Base-by-base conservation (phyloP, 129 eudicot species). In the Chrysanthemum seticuspe region DNA sequence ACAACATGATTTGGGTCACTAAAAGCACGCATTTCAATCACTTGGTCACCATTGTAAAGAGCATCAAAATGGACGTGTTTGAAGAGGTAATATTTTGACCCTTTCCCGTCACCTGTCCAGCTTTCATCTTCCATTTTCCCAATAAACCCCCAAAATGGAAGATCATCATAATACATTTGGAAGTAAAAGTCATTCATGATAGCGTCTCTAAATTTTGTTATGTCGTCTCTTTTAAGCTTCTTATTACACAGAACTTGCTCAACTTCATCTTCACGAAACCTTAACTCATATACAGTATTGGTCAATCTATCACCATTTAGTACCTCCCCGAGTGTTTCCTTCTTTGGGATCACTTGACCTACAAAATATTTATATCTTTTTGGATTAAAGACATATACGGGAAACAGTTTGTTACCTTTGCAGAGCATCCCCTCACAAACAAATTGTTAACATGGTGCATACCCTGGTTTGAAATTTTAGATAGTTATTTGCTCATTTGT, bases 81-180 rank as follows among this genome's bases (percentile, higher is more conserved):
- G 65, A 90, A 90, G 60, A 94, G 50, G 67, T 76, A 88, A 71
- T 76, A 88, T 50, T 67, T 75, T 49, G 80, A 81, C 18, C 81
- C 89, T 55, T 66, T 71, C 36, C 73, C 74, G 13, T 79, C 87
- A 40, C 64, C 40, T 49, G 62, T 53, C 79, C 67, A 74, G 45
- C 62, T 83, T 40, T 76, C 82, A 6, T 81, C 82, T 80, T 94
- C 98, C 70, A 77, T 71, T 83, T 85, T 94, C 49, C 98, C 98
- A 45, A 86, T 68, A 73, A 84, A 94, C 59, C 96, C 98, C 97
- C 98, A 90, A 27, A 94, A 52, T 16, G 98, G 96, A 78, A 94
- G 97, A 87, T 87, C 93, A 44, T 94, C 97, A 45, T 77, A 90
- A 79, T 87, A 86, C 98, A 90, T 86, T 61, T 90, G 92, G 84